A percentile compares a stretch with the other conserved stretches of the same genome.
Conservation (phyloP, 768 basidiomycete species). For the Glaciozyma martinii region DNA sequence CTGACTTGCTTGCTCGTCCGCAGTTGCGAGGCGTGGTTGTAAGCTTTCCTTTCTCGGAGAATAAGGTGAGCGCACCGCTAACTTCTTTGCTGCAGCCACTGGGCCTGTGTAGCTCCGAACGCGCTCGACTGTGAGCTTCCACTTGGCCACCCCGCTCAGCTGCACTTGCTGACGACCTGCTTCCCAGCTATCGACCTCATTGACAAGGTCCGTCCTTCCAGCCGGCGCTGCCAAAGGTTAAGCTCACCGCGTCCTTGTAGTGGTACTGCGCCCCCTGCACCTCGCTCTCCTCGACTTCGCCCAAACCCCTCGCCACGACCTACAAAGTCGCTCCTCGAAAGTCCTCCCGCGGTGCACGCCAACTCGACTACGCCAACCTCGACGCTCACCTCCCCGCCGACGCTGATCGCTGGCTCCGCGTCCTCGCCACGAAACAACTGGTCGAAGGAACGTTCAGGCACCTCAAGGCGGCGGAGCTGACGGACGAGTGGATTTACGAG, state of each 20-base stretch:
- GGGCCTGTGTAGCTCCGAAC: constrained; percentile 11
- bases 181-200: constrained; percentile 56
- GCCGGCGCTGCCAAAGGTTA: too few species aligned
- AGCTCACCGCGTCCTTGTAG: too few species aligned
- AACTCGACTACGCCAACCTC: constrained; percentile 71
- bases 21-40: too few species aligned
- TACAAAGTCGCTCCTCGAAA: constrained; percentile 71
- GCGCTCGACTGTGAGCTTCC: constrained; percentile 3
- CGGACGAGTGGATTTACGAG: constrained; percentile 61
- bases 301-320: constrained; percentile 54
- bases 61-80: too few species aligned
- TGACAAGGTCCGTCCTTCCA: constrained; percentile 16
- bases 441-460: constrained; percentile 56
- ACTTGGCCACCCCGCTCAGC: constrained; percentile 56
- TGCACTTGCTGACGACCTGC: constrained; percentile 60
- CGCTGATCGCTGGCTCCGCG: constrained; percentile 52
- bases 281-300: constrained; percentile 3
- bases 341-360: constrained; percentile 51
- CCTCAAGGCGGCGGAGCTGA: constrained; percentile 60
- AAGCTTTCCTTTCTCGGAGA: too few species aligned
- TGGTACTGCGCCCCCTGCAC: constrained; percentile 26
- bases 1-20: too few species aligned
- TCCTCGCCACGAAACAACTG: constrained; percentile 61
- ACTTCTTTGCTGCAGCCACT: constrained; percentile 13
- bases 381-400: constrained; percentile 51